Evolutionary conservation across 768 basidiomycete genomes (phyloP).

Genomic region (Stropharia rugosoannulata): DNA sequence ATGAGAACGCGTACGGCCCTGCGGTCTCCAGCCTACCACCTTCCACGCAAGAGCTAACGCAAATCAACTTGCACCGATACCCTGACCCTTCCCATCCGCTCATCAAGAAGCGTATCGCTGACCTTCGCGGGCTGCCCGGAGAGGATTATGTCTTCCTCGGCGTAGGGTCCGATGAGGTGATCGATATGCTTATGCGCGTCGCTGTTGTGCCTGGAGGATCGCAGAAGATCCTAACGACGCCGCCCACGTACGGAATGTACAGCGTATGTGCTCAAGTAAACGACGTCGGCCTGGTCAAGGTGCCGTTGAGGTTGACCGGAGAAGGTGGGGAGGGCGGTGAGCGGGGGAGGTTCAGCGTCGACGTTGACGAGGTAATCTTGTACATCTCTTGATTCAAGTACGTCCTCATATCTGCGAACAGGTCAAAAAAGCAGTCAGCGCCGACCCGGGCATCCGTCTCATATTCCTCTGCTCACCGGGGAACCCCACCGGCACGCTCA

Average conservation of each 20-base stretch:
- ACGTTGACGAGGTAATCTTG: conserved; percentile 75
- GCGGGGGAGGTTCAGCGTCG: conserved; percentile 68
- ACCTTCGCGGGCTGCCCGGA: conserved; percentile 61
- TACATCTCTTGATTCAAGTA: too few relatives aligned
- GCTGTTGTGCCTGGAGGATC: conserved; percentile 68
- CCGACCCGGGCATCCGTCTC: conserved; percentile 81
- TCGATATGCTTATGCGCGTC: conserved; percentile 91
- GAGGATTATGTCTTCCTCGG: conserved; percentile 83
- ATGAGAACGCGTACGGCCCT: conserved; percentile 94
- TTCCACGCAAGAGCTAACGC: conserved; percentile 32
- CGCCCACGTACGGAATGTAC: conserved; percentile 99
- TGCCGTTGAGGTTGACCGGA: conserved; percentile 63
- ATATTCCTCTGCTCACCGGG: conserved; percentile 96
- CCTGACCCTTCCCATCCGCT: conserved; percentile 86
- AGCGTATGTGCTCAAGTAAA: conserved; percentile 93
- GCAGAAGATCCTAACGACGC: conserved; percentile 86
- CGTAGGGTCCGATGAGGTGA: conserved; percentile 95
- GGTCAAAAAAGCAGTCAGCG: conserved; percentile 69
- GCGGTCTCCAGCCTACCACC: conserved; percentile 18
- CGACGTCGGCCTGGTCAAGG: conserved; percentile 80
- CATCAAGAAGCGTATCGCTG: conserved; percentile 76
- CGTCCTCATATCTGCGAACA: too few relatives aligned
- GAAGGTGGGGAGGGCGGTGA: conserved; percentile 72
- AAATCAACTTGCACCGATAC: conserved; percentile 80
- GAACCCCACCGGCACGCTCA: conserved; percentile 90